These are phyloP conservation scores for Actinomucor elegans DNA, from an alignment of 371 early-diverging fungal genomes.

Conservation along the genomic window DNA sequence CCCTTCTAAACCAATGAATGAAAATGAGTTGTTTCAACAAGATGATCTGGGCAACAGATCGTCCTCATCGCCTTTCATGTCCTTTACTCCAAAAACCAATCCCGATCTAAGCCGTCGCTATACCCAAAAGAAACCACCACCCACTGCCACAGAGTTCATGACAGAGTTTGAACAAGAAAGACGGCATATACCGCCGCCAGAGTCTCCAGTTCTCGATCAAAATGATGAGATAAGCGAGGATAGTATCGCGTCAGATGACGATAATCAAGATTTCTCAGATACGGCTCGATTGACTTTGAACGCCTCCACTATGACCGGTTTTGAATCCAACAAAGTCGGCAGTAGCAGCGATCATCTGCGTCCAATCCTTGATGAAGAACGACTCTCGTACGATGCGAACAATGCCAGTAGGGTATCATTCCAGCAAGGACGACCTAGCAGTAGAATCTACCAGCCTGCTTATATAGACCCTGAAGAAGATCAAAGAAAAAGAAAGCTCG, in stretches of 20 bases:
- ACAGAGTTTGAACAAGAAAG: constrained; percentile 27
- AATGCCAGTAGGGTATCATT: neutral
- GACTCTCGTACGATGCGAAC: neutral
- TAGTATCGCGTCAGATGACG: constrained; percentile 9
- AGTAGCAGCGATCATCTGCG: neutral
- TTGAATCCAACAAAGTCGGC: neutral
- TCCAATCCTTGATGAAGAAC: neutral
- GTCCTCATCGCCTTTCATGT: constrained; percentile 8
- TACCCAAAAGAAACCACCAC: constrained; percentile 17
- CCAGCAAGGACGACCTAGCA: constrained; percentile 3
- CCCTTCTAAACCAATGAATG: constrained; percentile 3
- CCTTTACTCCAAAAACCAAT: constrained; percentile 8
- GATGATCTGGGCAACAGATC: neutral
- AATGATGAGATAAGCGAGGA: neutral
- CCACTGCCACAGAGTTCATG: constrained; percentile 17
- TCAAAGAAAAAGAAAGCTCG: constrained; percentile 8
- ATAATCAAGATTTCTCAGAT: constrained; percentile 37
- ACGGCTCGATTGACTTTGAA: constrained; percentile 41
- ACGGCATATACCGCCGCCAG: constrained; percentile 2
- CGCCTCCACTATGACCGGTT: constrained; percentile 20
- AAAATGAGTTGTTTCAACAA: neutral
- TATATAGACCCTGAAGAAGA: constrained; percentile 20
- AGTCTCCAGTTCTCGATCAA: neutral
- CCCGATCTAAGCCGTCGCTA: constrained; percentile 9
- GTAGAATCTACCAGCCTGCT: constrained; percentile 23